These are phyloP conservation scores for Ogataea paradorogensis DNA, from an alignment of 805 yeast species.

Conservation along the genomic window DNA sequence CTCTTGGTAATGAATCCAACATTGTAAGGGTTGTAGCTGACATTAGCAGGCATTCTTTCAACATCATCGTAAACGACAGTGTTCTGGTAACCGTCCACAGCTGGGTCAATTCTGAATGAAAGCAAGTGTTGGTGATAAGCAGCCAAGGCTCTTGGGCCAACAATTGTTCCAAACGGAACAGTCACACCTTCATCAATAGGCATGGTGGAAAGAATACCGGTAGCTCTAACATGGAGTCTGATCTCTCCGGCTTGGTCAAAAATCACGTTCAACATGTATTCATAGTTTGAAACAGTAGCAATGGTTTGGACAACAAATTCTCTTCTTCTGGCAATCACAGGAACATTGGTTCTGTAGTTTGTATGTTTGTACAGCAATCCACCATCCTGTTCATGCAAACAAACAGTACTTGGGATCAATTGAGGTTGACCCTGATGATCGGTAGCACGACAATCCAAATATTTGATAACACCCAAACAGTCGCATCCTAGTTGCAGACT, in stretches of 20 bases:
- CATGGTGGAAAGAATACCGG: conserved; percentile 84
- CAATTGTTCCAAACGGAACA: conserved; percentile 73
- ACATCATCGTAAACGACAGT: conserved; percentile 72
- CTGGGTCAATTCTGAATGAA: conserved; percentile 78
- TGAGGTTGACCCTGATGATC: conserved; percentile 60
- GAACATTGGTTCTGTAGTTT: conserved; percentile 68
- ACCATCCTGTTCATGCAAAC: conserved; percentile 79
- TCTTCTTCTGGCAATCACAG: conserved; percentile 74
- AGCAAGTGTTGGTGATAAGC: conserved; percentile 82
- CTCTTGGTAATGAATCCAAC: conserved; percentile 68
- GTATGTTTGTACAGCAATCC: conserved; percentile 78
- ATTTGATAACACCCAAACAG: conserved; percentile 76
- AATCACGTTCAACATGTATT: conserved; percentile 68
- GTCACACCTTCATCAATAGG: conserved; percentile 68
- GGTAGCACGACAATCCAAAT: conserved; percentile 58
- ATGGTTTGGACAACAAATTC: conserved; percentile 77
- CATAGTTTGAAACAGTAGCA: conserved; percentile 84
- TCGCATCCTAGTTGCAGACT: conserved; percentile 72
- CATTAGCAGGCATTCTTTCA: conserved; percentile 54
- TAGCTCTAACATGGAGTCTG: conserved; percentile 76
- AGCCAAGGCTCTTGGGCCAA: conserved; percentile 79
- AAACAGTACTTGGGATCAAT: conserved; percentile 64
- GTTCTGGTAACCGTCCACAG: conserved; percentile 77
- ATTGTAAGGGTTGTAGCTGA: conserved; percentile 58
- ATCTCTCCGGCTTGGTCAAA: conserved; percentile 78